A percentile compares a stretch with the other conserved stretches of the same genome.
These are phyloP conservation scores for Kodamaea sagamina DNA, from an alignment of 805 yeast species.

Conservation along the genomic window DNA sequence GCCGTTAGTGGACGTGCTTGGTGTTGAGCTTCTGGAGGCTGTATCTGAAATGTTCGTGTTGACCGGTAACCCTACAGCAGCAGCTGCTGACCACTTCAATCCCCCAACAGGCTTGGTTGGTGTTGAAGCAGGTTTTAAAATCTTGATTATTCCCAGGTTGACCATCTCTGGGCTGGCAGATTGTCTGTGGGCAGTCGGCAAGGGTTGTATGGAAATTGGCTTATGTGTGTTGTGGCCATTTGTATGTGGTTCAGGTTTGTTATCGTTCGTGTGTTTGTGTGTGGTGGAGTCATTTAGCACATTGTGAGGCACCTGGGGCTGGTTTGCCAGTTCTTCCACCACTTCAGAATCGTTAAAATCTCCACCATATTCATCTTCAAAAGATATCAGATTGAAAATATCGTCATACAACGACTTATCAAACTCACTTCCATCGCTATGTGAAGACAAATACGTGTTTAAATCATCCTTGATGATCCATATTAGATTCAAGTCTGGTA, in stretches of 20 bases:
- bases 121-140: slow-evolving; percentile 55
- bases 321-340: slow-evolving; percentile 1
- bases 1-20: not conserved
- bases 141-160: slow-evolving; percentile 43
- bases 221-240: slow-evolving; percentile 4
- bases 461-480: slow-evolving; percentile 43
- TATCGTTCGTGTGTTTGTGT: not conserved
- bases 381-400: slow-evolving; percentile 27
- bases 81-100: slow-evolving; percentile 59
- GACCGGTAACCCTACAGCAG: slow-evolving; percentile 40
- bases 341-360: slow-evolving; percentile 18
- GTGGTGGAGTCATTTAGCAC: slow-evolving; percentile 6
- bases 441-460: slow-evolving; percentile 37
- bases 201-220: slow-evolving; percentile 5
- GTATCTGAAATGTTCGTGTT: slow-evolving; percentile 6
- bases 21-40: slow-evolving; percentile 2
- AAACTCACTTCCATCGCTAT: slow-evolving; percentile 40
- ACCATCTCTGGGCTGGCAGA: slow-evolving; percentile 28
- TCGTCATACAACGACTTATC: slow-evolving; percentile 47
- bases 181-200: slow-evolving; percentile 15
- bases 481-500: slow-evolving; percentile 32
- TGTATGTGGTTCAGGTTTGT: not conserved
- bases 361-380: slow-evolving; percentile 15
- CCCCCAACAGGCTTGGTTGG: slow-evolving; percentile 57
- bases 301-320: slow-evolving; percentile 3